These are phyloP conservation scores for Populus trichocarpa DNA, from an alignment of 441 rosid species.

Conservation along the genomic window DNA sequence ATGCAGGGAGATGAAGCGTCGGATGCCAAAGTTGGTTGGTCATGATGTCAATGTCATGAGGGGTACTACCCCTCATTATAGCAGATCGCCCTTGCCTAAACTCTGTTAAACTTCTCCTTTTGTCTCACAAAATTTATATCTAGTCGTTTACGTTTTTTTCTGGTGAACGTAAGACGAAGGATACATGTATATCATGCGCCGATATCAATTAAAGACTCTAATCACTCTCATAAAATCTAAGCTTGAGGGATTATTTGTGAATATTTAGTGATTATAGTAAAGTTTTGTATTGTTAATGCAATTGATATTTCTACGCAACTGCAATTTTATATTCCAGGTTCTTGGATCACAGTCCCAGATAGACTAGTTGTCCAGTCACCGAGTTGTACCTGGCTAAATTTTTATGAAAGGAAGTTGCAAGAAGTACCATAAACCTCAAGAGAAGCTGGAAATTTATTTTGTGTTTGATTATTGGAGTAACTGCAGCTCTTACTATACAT, in stretches of 20 bases:
- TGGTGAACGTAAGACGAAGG: neutral
- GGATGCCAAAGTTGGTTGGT: constrained; percentile 34
- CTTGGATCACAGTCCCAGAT: no score
- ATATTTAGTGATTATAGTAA: neutral
- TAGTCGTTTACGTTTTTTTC: no score
- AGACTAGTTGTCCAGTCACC: no score
- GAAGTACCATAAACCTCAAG: no score
- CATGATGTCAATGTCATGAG: neutral
- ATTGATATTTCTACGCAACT: no score
- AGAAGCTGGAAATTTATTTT: no score
- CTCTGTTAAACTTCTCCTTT: neutral
- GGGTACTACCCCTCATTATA: neutral
- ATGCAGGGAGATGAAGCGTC: constrained; percentile 53
- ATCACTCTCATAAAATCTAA: neutral
- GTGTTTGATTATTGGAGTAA: no score
- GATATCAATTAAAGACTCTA: neutral
- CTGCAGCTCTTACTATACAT: no score
- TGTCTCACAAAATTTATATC: no score
- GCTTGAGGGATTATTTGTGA: neutral
- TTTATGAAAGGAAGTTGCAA: no score
- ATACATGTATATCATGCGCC: neutral
- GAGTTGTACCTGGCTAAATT: no score
- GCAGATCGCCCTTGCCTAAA: neutral
- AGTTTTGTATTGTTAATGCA: neutral
- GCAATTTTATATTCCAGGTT: no score